Evolutionary conservation across 495 filamentous ascomycete species (phyloP), one percentile per base, ranked within the genome.

Genomic region (Podospora sp.): DNA sequence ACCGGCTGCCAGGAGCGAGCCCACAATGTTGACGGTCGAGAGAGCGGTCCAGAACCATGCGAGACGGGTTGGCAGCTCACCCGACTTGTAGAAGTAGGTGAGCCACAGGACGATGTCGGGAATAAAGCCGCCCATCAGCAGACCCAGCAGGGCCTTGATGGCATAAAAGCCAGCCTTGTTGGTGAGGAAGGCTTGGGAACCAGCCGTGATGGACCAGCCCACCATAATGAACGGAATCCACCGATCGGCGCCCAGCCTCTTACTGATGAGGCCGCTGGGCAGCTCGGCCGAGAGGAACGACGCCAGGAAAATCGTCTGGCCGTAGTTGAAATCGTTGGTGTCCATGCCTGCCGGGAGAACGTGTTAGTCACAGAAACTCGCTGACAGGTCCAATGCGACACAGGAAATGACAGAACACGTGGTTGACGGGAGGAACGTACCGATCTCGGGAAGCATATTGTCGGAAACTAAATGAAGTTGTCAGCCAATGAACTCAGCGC

Each of bases 41-140:
- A 80, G 69, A 0, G 80, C 76, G 0, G 81, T 80, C 84, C 84
- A 87, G 73, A 88, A 86, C 71, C 74, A 82, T 1, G 79, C 72
- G 2, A 88, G 71, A 5, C 85, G 78, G 6, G 78, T 77, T 0
- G 84, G 80, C 5, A 87, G 80, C 70, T 87, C 85, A 11, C 73
- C 75, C 21, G 77, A 74, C 71, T 80, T 82, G 70, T 86, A 86
- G 64, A 80, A 86, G 71, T 86, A 87, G 14, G 80, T 81, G 55
- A 86, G 72, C 72, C 81, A 87, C 6, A 87, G 75, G 8, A 88
- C 78, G 58, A 79, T 78, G 59, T 82, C 80, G 65, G 80, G 81
- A 52, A 83, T 83, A 68, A 84, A 84, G 1, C 83, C 83, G 22
- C 82, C 83, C 75, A 83, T 80, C 40, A 79, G 63, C 7, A 84